A percentile compares a stretch with the other conserved stretches of the same genome.
phyloP scores from a whole-genome alignment of 1,284 basidiomycete genomes.

The Microbotryum lychnidis-dioicae region DNA sequence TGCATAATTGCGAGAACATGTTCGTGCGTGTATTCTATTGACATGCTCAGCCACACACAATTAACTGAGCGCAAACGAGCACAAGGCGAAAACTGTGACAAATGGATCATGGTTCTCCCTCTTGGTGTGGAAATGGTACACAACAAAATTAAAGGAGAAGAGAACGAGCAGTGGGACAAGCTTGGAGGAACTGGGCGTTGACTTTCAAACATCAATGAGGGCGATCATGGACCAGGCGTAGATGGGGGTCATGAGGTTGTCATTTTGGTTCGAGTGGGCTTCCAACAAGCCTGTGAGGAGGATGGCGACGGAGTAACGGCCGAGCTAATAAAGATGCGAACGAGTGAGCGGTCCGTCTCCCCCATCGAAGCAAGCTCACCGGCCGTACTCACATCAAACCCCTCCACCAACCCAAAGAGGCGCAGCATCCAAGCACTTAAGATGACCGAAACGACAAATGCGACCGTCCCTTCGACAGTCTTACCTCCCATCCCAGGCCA shows the following conservation, averaged over 20 bases:
- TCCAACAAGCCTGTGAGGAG: constrained; percentile 64
- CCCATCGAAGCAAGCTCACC: neutral
- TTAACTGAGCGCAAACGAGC: too few species aligned
- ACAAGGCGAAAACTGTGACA: too few species aligned
- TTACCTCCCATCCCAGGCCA: constrained; percentile 77
- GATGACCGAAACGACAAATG: constrained; percentile 68
- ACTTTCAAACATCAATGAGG: neutral
- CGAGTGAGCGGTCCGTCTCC: neutral
- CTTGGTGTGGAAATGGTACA: too few species aligned
- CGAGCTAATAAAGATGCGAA: constrained; percentile 35
- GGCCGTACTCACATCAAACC: constrained; percentile 59
- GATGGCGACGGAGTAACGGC: constrained; percentile 45
- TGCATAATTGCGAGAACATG: too few species aligned
- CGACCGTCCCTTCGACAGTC: constrained; percentile 82
- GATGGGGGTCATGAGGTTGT: constrained; percentile 62
- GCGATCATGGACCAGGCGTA: constrained; percentile 26
- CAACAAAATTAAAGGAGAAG: too few species aligned
- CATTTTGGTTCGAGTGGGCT: constrained; percentile 83
- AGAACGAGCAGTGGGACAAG: too few species aligned
- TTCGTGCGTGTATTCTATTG: too few species aligned
- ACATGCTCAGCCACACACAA: too few species aligned
- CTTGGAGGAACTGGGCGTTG: too few species aligned
- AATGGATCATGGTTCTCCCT: too few species aligned
- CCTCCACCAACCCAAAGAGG: constrained; percentile 57
- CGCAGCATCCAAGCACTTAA: constrained; percentile 62